These are phyloP conservation scores for Jamesozyma hellenica DNA, from an alignment of 805 yeast species.

Conservation along the genomic window DNA sequence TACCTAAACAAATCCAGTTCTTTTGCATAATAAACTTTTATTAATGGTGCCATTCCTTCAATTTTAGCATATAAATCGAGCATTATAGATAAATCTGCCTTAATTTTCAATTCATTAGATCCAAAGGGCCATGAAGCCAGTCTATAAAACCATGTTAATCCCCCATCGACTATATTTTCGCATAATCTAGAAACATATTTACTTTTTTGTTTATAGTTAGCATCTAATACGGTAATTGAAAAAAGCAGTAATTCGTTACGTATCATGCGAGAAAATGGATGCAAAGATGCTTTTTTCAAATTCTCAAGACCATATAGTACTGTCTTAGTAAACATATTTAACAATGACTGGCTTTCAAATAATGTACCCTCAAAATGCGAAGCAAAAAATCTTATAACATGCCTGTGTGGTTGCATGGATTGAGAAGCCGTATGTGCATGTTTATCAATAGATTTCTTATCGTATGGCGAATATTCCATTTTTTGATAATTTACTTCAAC, in stretches of 20 bases:
- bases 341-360: slow-evolving; percentile 58
- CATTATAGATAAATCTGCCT: slow-evolving; percentile 55
- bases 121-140: slow-evolving; percentile 73
- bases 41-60: slow-evolving; percentile 12
- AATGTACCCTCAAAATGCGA: slow-evolving; percentile 74
- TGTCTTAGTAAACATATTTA: slow-evolving; percentile 58
- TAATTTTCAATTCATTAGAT: slow-evolving; percentile 59
- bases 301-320: slow-evolving; percentile 45
- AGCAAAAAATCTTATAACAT: slow-evolving; percentile 54
- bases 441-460: slow-evolving; percentile 46
- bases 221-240: slow-evolving; percentile 52
- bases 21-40: slow-evolving; percentile 28
- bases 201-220: slow-evolving; percentile 42
- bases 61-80: slow-evolving; percentile 35
- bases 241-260: slow-evolving; percentile 67
- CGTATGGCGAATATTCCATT: slow-evolving; percentile 88
- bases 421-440: slow-evolving; percentile 40
- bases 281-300: slow-evolving; percentile 54
- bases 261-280: slow-evolving; percentile 68
- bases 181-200: slow-evolving; percentile 37
- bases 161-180: slow-evolving; percentile 46
- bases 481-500: slow-evolving; percentile 48
- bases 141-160: slow-evolving; percentile 68
- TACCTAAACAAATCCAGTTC: slow-evolving; percentile 48
- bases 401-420: slow-evolving; percentile 55